Evolutionary conservation across 2,329 filamentous ascomycete species (phyloP).

Genomic region (Myriangium duriaei): DNA sequence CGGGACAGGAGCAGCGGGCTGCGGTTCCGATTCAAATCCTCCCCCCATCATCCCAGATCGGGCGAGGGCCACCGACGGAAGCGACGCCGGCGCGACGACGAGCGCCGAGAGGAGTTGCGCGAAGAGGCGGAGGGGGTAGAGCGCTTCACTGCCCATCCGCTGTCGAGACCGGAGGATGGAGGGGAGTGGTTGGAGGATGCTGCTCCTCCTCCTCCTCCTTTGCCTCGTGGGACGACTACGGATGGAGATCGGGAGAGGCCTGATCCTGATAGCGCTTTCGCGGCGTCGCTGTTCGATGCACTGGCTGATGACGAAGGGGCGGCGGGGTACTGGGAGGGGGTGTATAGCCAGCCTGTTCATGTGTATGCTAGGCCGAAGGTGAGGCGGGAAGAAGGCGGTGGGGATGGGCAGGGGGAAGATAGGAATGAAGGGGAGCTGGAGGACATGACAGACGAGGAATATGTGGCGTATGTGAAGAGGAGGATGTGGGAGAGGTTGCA

Average conservation of each 20-base stretch:
- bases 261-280: slow-evolving; percentile 66
- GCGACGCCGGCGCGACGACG: neutral
- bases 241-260: slow-evolving; percentile 22
- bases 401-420: slow-evolving; percentile 38
- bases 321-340: slow-evolving; percentile 75
- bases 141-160: slow-evolving; percentile 10
- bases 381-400: slow-evolving; percentile 21
- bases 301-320: slow-evolving; percentile 95
- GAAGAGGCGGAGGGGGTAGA: slow-evolving; percentile 6
- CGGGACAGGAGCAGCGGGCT: neutral
- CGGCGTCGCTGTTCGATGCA: slow-evolving; percentile 90
- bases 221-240: neutral
- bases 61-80: neutral
- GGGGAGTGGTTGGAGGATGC: slow-evolving; percentile 5
- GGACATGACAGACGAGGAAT: slow-evolving; percentile 85
- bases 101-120: neutral
- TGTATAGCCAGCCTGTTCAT: slow-evolving; percentile 95
- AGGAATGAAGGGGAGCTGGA: slow-evolving; percentile 49
- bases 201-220: neutral
- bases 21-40: slow-evolving; percentile 5
- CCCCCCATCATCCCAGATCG: neutral
- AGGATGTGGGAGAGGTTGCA: slow-evolving; percentile 96
- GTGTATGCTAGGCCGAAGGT: slow-evolving; percentile 57
- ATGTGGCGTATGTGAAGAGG: slow-evolving; percentile 68
- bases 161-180: slow-evolving; percentile 6